These are phyloP conservation scores for Taphrina populina DNA, from an alignment of 1,139 yeast species.

Conservation along the genomic window DNA sequence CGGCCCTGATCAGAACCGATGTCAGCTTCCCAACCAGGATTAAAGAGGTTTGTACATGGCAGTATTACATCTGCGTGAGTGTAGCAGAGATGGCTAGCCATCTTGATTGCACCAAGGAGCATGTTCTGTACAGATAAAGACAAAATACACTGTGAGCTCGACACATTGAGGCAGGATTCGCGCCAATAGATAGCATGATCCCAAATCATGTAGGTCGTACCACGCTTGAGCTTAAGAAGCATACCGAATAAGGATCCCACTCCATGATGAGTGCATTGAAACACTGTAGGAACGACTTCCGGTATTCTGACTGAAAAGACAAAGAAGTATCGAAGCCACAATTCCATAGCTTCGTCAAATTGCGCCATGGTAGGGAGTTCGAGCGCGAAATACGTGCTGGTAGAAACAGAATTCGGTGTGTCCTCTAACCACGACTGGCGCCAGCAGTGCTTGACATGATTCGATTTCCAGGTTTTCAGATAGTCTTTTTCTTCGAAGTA, in stretches of 20 bases:
- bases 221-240: constrained; percentile 17
- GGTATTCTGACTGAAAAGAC: constrained; percentile 19
- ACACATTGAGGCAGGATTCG: constrained; percentile 17
- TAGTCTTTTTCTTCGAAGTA: constrained; percentile 23
- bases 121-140: constrained; percentile 11
- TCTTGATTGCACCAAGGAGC: constrained; percentile 19
- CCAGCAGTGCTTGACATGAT: constrained; percentile 14
- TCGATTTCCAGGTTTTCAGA: constrained; percentile 20
- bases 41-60: constrained; percentile 17
- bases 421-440: constrained; percentile 18
- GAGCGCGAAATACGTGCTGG: constrained; percentile 13
- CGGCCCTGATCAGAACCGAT: constrained; percentile 16
- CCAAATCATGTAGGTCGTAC: constrained; percentile 25
- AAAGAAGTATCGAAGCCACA: constrained; percentile 13
- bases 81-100: constrained; percentile 19
- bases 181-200: constrained; percentile 27
- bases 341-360: constrained; percentile 21
- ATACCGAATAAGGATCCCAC: constrained; percentile 20
- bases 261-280: constrained; percentile 20
- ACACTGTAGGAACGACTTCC: constrained; percentile 16
- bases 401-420: constrained; percentile 10
- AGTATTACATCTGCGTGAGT: constrained; percentile 20
- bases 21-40: constrained; percentile 22
- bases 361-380: constrained; percentile 25
- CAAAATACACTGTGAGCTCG: constrained; percentile 17